phyloP scores from a whole-genome alignment of 2,329 filamentous ascomycete species.

The Clarireedia paspali region DNA sequence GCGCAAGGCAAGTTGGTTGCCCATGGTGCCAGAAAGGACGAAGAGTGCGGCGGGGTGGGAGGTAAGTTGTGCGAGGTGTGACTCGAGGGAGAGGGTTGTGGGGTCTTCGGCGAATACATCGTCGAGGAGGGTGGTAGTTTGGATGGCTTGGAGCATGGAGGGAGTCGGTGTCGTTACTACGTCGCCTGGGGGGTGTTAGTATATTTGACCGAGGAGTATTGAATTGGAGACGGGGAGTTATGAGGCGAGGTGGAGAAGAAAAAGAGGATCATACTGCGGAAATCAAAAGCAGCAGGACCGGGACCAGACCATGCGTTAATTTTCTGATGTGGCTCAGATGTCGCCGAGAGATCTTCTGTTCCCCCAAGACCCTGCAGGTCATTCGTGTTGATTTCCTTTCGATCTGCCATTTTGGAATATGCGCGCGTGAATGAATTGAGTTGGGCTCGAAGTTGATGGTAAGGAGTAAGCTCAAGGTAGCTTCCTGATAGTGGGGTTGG shows the following conservation, averaged over 20 bases:
- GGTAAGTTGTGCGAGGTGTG: slow-evolving; percentile 63
- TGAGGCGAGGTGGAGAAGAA: neutral
- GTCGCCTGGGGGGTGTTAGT: slow-evolving; percentile 41
- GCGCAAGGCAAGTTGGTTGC: slow-evolving; percentile 79
- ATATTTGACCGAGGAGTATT: neutral
- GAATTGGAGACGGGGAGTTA: neutral
- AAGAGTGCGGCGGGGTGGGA: slow-evolving; percentile 72
- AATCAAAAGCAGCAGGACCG: slow-evolving; percentile 29
- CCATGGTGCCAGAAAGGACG: slow-evolving; percentile 88
- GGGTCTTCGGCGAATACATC: slow-evolving; percentile 78
- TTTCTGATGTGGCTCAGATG: slow-evolving; percentile 6
- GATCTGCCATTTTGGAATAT: neutral
- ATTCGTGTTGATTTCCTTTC: neutral
- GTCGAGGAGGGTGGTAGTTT: slow-evolving; percentile 67
- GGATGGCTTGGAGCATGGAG: slow-evolving; percentile 75
- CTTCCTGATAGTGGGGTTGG: neutral
- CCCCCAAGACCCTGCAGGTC: slow-evolving; percentile 13
- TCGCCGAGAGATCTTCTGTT: slow-evolving; percentile 10
- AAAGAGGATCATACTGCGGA: slow-evolving; percentile 23
- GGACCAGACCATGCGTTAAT: slow-evolving; percentile 27
- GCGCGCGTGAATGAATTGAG: neutral
- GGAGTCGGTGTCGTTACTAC: slow-evolving; percentile 68
- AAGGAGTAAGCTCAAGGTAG: neutral
- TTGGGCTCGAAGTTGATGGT: neutral
- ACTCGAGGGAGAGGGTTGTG: slow-evolving; percentile 69